Percentiles rank a stretch among this genome's conserved stretches.
These are phyloP conservation scores for Picocystis sp. DNA, from an alignment of 163 green algal genomes.

Conservation along the genomic window DNA sequence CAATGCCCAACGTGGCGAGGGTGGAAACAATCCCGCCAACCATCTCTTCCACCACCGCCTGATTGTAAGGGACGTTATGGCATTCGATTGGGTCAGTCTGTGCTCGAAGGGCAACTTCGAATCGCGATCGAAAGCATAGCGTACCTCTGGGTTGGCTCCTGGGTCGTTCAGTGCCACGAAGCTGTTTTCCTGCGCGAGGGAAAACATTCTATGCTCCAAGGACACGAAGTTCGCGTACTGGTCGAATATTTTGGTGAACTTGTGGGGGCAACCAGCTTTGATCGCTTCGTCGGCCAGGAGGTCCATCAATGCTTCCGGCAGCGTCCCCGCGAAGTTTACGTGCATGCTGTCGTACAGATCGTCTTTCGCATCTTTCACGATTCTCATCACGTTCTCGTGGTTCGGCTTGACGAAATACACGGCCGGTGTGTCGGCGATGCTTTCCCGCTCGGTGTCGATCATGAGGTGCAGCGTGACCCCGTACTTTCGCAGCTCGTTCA, in stretches of 20 bases:
- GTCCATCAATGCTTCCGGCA: conserved; percentile 65
- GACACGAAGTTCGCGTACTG: conserved; percentile 80
- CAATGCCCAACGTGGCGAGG: conserved; percentile 66
- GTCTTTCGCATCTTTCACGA: conserved; percentile 43
- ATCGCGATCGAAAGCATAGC: too few species aligned
- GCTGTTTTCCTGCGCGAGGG: conserved; percentile 48
- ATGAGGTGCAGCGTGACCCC: conserved; percentile 90
- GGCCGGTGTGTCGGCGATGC: conserved; percentile 88
- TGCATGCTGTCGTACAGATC: conserved; percentile 80
- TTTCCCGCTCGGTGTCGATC: conserved; percentile 72
- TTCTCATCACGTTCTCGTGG: conserved; percentile 42
- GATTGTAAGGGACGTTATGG: conserved; percentile 7
- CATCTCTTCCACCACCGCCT: conserved; percentile 46
- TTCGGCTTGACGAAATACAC: conserved; percentile 82
- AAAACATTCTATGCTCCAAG: conserved; percentile 77
- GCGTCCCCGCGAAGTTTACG: conserved; percentile 72
- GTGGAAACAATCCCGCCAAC: conserved; percentile 85
- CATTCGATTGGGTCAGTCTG: too few species aligned
- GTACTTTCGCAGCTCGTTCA: conserved; percentile 75
- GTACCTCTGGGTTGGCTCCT: neutral
- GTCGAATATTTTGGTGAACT: conserved; percentile 49
- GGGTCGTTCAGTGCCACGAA: conserved; percentile 90
- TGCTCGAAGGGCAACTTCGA: too few species aligned
- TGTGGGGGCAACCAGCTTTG: conserved; percentile 19
- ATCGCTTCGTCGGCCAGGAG: conserved; percentile 57